Evolutionary conservation across 2,329 filamentous ascomycete genomes (phyloP), one percentile per base, ranked within the genome.

Genomic region (Fusarium paranaense): DNA sequence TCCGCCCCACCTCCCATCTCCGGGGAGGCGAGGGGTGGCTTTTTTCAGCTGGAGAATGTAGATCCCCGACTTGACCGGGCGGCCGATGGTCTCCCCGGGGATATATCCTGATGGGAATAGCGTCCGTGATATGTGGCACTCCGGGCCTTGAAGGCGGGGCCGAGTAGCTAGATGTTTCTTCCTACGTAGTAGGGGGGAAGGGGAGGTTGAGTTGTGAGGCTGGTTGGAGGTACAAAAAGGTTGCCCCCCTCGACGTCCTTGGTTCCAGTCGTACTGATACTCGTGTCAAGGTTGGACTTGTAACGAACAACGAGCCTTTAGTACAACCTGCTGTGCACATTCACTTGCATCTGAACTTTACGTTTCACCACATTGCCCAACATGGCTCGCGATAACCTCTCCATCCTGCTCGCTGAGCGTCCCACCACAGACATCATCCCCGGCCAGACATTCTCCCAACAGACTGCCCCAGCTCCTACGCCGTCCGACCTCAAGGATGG

Each of bases 351-450:
- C 38, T 18, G 18, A 37, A 38, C 35, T 38, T n/a, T 40, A 40
- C 20, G 18, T 54, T 54, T 30, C 47, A 54, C 47, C 14, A 27
- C 14, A 20, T 33, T 32, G 5, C 18, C 5, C 35, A 54, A n/a
- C 47, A 87, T 87, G 86, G 77, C 81, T 50, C 82, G 81, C 58
- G 81, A 86, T 22, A 88, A 86, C 80, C 81, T 84, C 54, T 85
- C 85, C 45, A 84, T 93, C 70, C 85, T 90, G 71, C 89, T 94
- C 67, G 90, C 89, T 62, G 87, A 93, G 82, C 87, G 92, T 59
- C 92, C 92, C 11, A 86, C 82, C 63, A 85, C 81, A 62, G 82
- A 86, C 69, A 91, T 94, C 81, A 81, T 93, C 64, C 89, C 90
- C 4, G 91, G 91, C 68, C 82, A 90, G 80, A 94, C 92, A 16